These are phyloP conservation scores for Mortierella sp. DNA, from an alignment of 371 early-diverging fungal species.

Conservation along the genomic window DNA sequence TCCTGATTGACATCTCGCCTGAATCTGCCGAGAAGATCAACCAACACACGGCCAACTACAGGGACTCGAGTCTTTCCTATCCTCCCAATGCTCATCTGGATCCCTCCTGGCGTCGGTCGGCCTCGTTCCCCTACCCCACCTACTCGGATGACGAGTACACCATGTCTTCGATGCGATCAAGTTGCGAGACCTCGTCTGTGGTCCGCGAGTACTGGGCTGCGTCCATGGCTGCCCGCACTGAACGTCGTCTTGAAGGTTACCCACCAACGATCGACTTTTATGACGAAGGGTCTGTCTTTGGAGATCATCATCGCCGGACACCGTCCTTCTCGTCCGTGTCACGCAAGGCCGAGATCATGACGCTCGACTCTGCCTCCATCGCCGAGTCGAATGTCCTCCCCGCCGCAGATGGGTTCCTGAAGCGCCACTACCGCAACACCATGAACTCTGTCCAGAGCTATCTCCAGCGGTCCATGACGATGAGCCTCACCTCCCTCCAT, in stretches of 20 bases:
- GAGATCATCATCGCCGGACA: constrained; percentile 1
- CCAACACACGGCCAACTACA: neutral
- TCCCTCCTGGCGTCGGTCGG: neutral
- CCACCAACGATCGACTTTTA: neutral
- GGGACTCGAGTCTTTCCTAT: constrained; percentile 11
- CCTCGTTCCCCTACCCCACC: neutral
- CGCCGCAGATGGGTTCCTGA: neutral
- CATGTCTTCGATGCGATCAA: constrained; percentile 31
- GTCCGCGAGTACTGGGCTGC: constrained; percentile 49
- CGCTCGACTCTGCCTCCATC: constrained; percentile 19
- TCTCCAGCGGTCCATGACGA: constrained; percentile 38
- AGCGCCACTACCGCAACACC: constrained; percentile 26
- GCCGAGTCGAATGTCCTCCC: constrained; percentile 8
- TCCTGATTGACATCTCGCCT: neutral
- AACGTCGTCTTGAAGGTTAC: constrained; percentile 25
- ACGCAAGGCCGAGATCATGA: constrained; percentile 43
- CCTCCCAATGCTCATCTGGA: constrained; percentile 21
- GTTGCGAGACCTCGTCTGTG: constrained; percentile 38
- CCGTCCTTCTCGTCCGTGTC: constrained; percentile 37
- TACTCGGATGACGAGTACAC: constrained; percentile 25
- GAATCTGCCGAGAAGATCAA: neutral
- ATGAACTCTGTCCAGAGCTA: constrained; percentile 40
- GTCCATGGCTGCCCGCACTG: constrained; percentile 39
- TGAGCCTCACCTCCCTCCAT: constrained; percentile 33
- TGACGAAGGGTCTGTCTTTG: constrained; percentile 18